Base-by-base conservation (phyloP, 257 asterid genomes). In the Gynochthodes officinalis region DNA sequence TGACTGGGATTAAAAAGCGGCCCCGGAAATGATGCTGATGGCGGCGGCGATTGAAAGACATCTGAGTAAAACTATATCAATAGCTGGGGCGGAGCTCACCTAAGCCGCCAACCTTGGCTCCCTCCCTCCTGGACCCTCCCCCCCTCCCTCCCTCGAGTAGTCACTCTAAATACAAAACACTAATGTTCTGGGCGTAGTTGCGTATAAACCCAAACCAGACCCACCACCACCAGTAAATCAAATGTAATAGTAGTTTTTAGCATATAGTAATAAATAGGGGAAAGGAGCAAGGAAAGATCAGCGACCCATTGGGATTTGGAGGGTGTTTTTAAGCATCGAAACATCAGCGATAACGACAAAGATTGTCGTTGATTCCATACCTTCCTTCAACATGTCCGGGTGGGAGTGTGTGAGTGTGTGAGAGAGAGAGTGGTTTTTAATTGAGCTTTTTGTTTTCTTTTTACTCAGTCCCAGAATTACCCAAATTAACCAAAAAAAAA, bases 1-100 rank as follows among this genome's bases (percentile, higher is more conserved):
- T 76, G 50, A 74, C 79, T 15, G 90, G 96, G 74, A 92, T 62
- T 25, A 95, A 43, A n/a, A 73, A 76, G 61, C 82, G 74, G 5
- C 35, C 82, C 21, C 92, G 93, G 79, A 63, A 76, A 48, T 75
- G 84, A 75, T 81, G 54, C 48, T 80, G 93, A 86, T 78, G 86
- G 70, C 97, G 96, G 86, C 97, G 94, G 87, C 98, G 92, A 37
- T 78, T 85, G 52, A 76, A 35, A 61, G 89, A 89, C 97, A 94
- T 94, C 42, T n/a, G 65, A 23, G 48, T 4, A 16, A 23, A 12
- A 15, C 33, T 39, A 4, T 28, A 50, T 42, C 3, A 42, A 57
- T n/a, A 73, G 66, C 76, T 83, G 83, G 78, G 82, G 76, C 71
- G 66, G 67, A 61, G 43, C 65, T 39, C 50, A 74, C 61, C 67